phyloP scores from a whole-genome alignment of 176 grass and related monocot species.

The Ananas comosus region DNA sequence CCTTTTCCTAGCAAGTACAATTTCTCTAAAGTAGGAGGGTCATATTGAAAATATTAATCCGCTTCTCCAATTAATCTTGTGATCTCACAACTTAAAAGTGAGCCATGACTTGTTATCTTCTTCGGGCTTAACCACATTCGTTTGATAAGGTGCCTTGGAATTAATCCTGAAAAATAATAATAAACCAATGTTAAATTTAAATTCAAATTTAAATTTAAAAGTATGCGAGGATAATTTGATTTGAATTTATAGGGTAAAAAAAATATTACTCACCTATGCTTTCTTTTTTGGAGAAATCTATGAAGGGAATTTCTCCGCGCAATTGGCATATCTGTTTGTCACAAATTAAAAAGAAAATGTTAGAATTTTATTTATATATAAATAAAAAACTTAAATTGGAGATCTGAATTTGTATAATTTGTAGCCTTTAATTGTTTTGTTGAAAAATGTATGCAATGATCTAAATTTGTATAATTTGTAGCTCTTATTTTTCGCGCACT shows the following conservation, averaged over 20 bases:
- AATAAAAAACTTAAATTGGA: neutral
- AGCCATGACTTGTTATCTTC: neutral
- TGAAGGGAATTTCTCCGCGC: constrained; percentile 19
- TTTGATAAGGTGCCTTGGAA: constrained; percentile 14
- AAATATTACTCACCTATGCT: constrained; percentile 14
- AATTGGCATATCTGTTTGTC: constrained; percentile 18
- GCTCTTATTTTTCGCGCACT: too few relatives aligned
- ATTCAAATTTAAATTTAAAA: neutral
- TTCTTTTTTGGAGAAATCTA: constrained; percentile 23
- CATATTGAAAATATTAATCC: too few relatives aligned
- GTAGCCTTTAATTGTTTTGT: too few relatives aligned
- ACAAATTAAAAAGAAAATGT: neutral
- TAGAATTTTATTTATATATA: neutral
- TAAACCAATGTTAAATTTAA: neutral
- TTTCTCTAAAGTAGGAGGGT: too few relatives aligned
- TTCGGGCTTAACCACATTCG: neutral
- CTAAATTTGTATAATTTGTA: too few relatives aligned
- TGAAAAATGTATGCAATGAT: too few relatives aligned
- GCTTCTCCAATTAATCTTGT: too few relatives aligned
- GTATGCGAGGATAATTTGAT: neutral
- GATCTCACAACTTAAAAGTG: too few relatives aligned
- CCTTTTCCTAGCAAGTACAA: too few relatives aligned
- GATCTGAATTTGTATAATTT: too few relatives aligned
- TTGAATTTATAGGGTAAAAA: neutral
- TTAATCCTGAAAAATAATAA: neutral